A percentile compares a stretch with the other conserved stretches of the same genome.
Conservation (phyloP, 108 stramenopile species). For the Cyclotella cryptica region DNA sequence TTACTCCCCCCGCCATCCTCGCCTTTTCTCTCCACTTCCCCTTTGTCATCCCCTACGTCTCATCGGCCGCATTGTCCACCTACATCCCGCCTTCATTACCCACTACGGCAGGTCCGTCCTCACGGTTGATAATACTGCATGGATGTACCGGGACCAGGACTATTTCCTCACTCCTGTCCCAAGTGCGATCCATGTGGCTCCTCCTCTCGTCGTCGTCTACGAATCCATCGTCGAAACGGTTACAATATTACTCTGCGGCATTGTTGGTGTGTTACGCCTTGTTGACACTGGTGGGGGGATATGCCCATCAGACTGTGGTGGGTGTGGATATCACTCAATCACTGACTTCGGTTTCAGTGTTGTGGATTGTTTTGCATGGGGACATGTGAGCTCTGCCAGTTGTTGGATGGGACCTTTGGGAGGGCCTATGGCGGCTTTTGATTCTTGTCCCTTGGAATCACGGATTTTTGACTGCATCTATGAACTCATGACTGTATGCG, state of each 20-base stretch:
- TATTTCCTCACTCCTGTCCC: slow-evolving; percentile 73
- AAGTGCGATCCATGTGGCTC: slow-evolving; percentile 24
- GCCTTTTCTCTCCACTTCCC: slow-evolving; percentile 45
- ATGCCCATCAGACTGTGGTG: neutral
- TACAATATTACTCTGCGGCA: too few species aligned
- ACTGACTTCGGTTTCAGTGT: slow-evolving; percentile 61
- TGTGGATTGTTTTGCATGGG: slow-evolving; percentile 88
- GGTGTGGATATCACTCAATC: slow-evolving; percentile 67
- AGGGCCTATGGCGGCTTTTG: slow-evolving; percentile 56
- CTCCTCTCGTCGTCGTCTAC: neutral
- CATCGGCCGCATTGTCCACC: slow-evolving; percentile 52
- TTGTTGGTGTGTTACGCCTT: slow-evolving; percentile 68
- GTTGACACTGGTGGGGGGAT: slow-evolving; percentile 72
- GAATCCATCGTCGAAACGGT: slow-evolving; percentile 16
- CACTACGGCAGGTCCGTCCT: slow-evolving; percentile 59
- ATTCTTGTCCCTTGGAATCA: slow-evolving; percentile 4
- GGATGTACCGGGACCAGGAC: slow-evolving; percentile 88
- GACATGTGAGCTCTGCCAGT: slow-evolving; percentile 68
- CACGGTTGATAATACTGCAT: slow-evolving; percentile 78
- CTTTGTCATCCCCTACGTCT: slow-evolving; percentile 61
- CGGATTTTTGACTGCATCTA: too few species aligned
- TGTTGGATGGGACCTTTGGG: slow-evolving; percentile 74
- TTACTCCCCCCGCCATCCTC: too few species aligned
- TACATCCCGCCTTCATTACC: slow-evolving; percentile 60
- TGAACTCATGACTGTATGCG: too few species aligned